Percentiles rank a stretch among this genome's conserved stretches.
These are phyloP conservation scores for Grosmannia clavigera DNA, from an alignment of 2,329 filamentous ascomycete species.

Conservation along the genomic window DNA sequence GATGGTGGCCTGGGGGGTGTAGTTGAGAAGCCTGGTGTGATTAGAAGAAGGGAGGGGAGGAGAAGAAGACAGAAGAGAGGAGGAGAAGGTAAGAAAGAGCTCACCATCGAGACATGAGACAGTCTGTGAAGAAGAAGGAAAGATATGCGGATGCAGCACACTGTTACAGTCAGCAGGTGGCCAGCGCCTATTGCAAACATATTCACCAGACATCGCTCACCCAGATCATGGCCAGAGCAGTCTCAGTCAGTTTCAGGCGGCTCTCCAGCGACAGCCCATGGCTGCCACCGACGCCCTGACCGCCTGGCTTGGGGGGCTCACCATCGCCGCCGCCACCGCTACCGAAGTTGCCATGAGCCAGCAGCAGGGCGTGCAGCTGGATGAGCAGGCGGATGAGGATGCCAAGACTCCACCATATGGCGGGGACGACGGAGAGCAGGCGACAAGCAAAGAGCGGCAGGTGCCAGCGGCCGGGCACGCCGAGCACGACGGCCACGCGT, in stretches of 20 bases:
- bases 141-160: slow-evolving; percentile 67
- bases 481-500: slow-evolving; percentile 65
- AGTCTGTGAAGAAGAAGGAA: slow-evolving; percentile 74
- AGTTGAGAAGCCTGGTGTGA: slow-evolving; percentile 59
- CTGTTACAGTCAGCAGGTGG: slow-evolving; percentile 25
- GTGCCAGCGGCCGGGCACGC: slow-evolving; percentile 61
- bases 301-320: background rate
- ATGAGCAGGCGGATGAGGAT: slow-evolving; percentile 57
- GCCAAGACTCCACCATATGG: slow-evolving; percentile 58
- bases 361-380: slow-evolving; percentile 34
- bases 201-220: slow-evolving; percentile 24
- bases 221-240: slow-evolving; percentile 61
- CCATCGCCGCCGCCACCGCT: slow-evolving; percentile 2
- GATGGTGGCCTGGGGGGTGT: slow-evolving; percentile 68
- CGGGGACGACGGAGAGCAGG: slow-evolving; percentile 58
- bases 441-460: slow-evolving; percentile 60
- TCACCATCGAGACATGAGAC: slow-evolving; percentile 72
- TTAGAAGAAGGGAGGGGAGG: background rate
- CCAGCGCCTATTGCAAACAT: background rate
- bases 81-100: slow-evolving; percentile 10
- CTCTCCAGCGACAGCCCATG: slow-evolving; percentile 23
- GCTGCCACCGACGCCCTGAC: background rate
- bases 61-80: background rate
- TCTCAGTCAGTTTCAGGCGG: slow-evolving; percentile 51
- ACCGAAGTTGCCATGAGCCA: slow-evolving; percentile 4